Base-by-base conservation (phyloP, 1,284 basidiomycete species). In the Fistulina hepatica region DNA sequence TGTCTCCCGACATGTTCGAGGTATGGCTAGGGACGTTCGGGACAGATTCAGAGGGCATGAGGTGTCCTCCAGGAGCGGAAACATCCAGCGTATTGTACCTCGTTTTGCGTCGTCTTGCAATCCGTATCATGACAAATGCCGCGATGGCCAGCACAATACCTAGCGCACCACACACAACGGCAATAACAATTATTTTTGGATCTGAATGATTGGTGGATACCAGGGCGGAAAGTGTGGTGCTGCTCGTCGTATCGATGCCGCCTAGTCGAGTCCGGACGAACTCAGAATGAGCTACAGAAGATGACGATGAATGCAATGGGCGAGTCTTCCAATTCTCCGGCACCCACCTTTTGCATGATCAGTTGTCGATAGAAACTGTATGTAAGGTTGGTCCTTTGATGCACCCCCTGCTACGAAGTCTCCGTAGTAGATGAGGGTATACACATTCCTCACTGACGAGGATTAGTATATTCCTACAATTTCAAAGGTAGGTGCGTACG, bases 351-450 rank as follows among this genome's bases (percentile, higher is more conserved):
- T 48, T 2, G 55, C 49, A 13, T 54, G 47, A 38, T 67, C 57
- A 4, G 72, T 76, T 8, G 65, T 55, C 2, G 76, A 64, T 19
- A 77, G 62, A 21, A 82, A 57, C 44, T 81, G 78, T 16, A 81
- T 60, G 53, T 68, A 82, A 3, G 78, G 76, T 20, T 58, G 53
- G 19, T 52, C 56, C 17, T 55, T 56, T 15, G 49, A 45, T 22
- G 57, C 52, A 10, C 57, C 56, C 4, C 9, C 9, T 16, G 61
- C 64, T 13, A 63, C 44, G 48, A 73, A 69, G 54, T 75, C 64
- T 23, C 76, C 76, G 47, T 71, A 78, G 51, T 79, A 65, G 49
- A 80, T 63, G 8, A 77, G 55, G 5, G 66, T 56, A 50, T 79
- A 80, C 4, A 67, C 61, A 37, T 73, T 74, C 24, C 71, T 65